These are phyloP conservation scores for Cucurbita argyrosperma DNA, from an alignment of 306 rosid genomes.

Conservation along the genomic window DNA sequence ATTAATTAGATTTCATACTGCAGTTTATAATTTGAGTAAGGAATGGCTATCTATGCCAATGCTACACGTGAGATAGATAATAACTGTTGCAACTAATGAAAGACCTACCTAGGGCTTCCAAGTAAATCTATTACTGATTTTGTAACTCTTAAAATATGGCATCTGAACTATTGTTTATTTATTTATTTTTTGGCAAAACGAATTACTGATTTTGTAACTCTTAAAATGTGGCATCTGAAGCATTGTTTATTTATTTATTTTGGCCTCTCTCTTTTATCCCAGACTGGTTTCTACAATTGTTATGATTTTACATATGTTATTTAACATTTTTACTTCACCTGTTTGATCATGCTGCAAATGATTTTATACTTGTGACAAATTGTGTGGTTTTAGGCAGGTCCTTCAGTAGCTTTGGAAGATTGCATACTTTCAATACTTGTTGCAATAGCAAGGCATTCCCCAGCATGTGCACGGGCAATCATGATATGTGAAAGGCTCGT, in stretches of 20 bases:
- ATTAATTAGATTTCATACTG: neutral
- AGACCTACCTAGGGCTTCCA: neutral
- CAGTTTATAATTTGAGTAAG: neutral
- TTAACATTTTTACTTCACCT: neutral
- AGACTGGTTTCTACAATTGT: neutral
- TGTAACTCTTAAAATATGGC: neutral
- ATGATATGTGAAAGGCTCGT: constrained; percentile 64
- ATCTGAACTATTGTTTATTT: neutral
- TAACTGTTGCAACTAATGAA: neutral
- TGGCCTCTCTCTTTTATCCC: neutral
- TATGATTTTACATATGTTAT: neutral
- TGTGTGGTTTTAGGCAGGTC: constrained; percentile 49
- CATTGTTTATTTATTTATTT: neutral
- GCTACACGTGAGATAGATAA: neutral
- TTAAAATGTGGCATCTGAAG: neutral
- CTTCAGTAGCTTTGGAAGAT: constrained; percentile 56
- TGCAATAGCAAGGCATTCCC: constrained; percentile 90
- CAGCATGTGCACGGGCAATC: constrained; percentile 63
- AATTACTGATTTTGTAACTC: neutral
- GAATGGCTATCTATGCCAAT: neutral
- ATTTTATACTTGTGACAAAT: neutral
- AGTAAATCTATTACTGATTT: neutral
- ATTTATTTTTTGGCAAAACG: neutral
- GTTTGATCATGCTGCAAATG: neutral
- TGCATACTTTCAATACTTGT: constrained; percentile 54